Evolutionary conservation across 176 grass and related monocot genomes (phyloP), one percentile per base, ranked within the genome.

Genomic region (Ensete ventricosum): DNA sequence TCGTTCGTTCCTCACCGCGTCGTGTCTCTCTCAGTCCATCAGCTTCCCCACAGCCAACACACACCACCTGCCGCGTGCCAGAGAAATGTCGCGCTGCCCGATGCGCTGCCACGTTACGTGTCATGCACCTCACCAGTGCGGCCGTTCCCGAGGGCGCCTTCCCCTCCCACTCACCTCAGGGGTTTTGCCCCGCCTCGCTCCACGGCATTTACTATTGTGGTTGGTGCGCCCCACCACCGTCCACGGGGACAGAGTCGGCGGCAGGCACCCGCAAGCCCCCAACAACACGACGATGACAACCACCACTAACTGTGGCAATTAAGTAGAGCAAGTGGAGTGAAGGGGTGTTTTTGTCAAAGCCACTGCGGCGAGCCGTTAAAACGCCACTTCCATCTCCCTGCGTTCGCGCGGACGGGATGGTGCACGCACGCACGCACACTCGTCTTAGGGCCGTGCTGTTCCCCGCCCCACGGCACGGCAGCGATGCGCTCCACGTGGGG

Each of bases 401-500:
- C 34, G 34, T 43, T 43, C 34, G 22, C 34, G 22, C 26, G 53
- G 34, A 43, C 34, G 34, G 34, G 34, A 43, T 55, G 1, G 53
- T 20, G 72, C 24, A 11, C 11, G 72, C 23, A 11, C 11, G 72
- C 22, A 9, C 34, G 34, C 53, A 55, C 53, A 74, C 23, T n/a
- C 53, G 25, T 25, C 52, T 19, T 55, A 14, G 17, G 72, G 23
- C 52, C 22, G 22, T 27, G 53, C 72, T 74, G 72, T 55, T 74
- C 72, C 72, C 72, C 72, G 53, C 72, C 72, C 53, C 72, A 74
- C 72, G 72, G 57, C 72, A 74, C 72, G 72, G 72, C 72, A 74
- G 53, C 53, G 72, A 52, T 29, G 72, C 53, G 52, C 72, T 29
- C 72, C 72, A 74, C 72, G 72, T 74, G 72, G 72, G 43, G 52